Conservation (phyloP, 208 protist species). For the Acanthamoeba polyphaga region DNA sequence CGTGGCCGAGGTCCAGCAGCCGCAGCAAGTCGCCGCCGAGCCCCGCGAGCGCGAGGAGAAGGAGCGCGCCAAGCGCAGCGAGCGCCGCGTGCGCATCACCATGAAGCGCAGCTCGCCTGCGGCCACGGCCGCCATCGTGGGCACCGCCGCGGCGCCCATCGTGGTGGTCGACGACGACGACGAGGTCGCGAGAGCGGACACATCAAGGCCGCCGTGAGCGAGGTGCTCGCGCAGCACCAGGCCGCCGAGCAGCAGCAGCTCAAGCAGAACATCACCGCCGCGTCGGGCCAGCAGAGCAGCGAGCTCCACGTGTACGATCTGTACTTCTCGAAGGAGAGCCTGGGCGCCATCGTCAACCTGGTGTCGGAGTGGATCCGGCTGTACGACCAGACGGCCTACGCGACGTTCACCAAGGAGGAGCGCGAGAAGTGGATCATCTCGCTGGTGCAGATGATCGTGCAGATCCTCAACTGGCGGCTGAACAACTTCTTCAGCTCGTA, state of each 20-base stretch:
- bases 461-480: constrained; percentile 66
- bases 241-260: not conserved
- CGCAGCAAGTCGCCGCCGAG: not conserved
- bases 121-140: not conserved
- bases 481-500: constrained; percentile 73
- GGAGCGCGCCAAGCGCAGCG: constrained; percentile 66
- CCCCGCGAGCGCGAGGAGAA: constrained; percentile 10
- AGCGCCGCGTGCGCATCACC: constrained; percentile 38
- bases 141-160: constrained; percentile 34
- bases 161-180: constrained; percentile 55
- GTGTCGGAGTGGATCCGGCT: constrained; percentile 48
- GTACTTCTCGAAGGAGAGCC: constrained; percentile 56
- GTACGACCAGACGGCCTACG: constrained; percentile 43
- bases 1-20: not conserved
- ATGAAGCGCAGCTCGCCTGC: not conserved
- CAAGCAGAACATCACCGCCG: not conserved
- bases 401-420: constrained; percentile 43
- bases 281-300: not conserved
- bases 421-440: constrained; percentile 67
- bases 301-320: constrained; percentile 49
- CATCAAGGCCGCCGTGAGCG: constrained; percentile 24
- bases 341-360: constrained; percentile 41
- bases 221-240: constrained; percentile 24
- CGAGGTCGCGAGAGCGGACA: constrained; percentile 1
- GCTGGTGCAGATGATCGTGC: constrained; percentile 64